Percentiles rank a stretch among this genome's conserved stretches.
These are phyloP conservation scores for Marsdenia floribunda DNA, from an alignment of 257 asterid genomes.

Conservation along the genomic window DNA sequence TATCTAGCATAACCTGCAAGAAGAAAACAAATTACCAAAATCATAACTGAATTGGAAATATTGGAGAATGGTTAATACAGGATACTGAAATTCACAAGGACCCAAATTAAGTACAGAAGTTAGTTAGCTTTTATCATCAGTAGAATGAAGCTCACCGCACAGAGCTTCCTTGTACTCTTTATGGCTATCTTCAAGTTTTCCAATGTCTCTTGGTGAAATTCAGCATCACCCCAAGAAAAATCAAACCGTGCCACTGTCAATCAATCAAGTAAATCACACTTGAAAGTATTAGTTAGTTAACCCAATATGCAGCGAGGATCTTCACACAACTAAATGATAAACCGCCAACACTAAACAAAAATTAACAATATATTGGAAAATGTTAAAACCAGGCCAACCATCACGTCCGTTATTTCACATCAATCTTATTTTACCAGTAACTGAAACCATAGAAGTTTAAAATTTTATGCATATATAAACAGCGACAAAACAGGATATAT, in stretches of 20 bases:
- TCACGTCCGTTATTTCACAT: background rate
- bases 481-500: background rate
- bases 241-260: conserved; percentile 76
- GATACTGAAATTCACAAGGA: background rate
- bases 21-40: background rate
- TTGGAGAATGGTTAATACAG: background rate
- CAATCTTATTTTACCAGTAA: background rate
- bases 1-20: conserved; percentile 71
- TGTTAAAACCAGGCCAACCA: background rate
- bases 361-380: background rate
- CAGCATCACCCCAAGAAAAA: conserved; percentile 79
- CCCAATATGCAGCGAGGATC: background rate
- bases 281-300: conserved; percentile 14
- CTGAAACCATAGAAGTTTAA: background rate
- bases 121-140: background rate
- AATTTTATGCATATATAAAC: background rate
- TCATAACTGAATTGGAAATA: background rate
- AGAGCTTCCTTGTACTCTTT: conserved; percentile 60
- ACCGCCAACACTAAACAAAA: background rate
- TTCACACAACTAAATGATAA: background rate
- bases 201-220: conserved; percentile 72
- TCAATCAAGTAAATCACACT: conserved; percentile 6
- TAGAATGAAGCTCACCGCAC: conserved; percentile 51
- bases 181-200: conserved; percentile 63
- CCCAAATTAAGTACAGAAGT: background rate